phyloP scores from a whole-genome alignment of 805 yeast species.

The Wickerhamomyces canadensis region DNA sequence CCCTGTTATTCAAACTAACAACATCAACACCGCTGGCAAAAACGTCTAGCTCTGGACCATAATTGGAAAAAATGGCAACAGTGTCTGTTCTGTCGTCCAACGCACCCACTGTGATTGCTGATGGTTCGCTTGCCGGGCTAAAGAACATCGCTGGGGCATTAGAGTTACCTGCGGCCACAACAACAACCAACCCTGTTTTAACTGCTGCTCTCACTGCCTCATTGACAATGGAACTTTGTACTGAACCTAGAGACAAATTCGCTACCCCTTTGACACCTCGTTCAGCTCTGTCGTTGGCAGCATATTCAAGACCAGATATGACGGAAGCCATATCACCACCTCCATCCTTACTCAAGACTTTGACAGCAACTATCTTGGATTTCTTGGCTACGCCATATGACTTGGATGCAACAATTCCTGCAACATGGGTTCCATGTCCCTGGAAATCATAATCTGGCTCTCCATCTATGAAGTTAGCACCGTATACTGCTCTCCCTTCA shows the following conservation, averaged over 20 bases:
- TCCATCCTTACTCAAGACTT: conserved; percentile 62
- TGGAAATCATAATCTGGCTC: conserved; percentile 62
- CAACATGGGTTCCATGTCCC: conserved; percentile 93
- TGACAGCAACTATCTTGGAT: conserved; percentile 58
- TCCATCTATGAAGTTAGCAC: conserved; percentile 49
- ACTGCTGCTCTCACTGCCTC: conserved; percentile 72
- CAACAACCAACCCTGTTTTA: conserved; percentile 61
- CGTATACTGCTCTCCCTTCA: conserved; percentile 54
- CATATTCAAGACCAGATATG: conserved; percentile 59
- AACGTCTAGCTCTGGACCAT: conserved; percentile 82
- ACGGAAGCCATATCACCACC: conserved; percentile 61
- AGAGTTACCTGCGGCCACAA: conserved; percentile 86
- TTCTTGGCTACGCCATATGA: conserved; percentile 76
- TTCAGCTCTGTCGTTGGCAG: conserved; percentile 46
- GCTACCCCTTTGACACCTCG: conserved; percentile 49
- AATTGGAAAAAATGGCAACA: conserved; percentile 75
- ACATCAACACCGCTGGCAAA: conserved; percentile 78
- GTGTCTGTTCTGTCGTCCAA: conserved; percentile 66
- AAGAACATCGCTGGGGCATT: conserved; percentile 66
- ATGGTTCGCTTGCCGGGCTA: conserved; percentile 77
- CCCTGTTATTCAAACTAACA: conserved; percentile 40
- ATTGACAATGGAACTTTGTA: conserved; percentile 56
- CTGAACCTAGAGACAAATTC: conserved; percentile 77
- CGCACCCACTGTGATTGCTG: conserved; percentile 81
- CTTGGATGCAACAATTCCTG: conserved; percentile 73